phyloP scores from a whole-genome alignment of 2,329 filamentous ascomycete genomes.

The Periconia macrospinosa region DNA sequence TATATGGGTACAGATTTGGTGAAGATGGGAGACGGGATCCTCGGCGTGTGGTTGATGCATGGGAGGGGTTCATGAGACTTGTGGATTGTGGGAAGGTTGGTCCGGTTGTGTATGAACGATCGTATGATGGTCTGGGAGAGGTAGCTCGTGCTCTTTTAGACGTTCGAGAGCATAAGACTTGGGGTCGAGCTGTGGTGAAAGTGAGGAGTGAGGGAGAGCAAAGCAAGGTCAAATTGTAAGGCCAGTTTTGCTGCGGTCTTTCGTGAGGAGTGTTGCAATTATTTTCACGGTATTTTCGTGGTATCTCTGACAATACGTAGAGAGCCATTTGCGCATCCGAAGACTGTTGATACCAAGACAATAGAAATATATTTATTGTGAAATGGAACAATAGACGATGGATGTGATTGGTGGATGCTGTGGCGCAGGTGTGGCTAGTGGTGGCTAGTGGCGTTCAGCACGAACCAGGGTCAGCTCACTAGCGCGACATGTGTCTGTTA shows the following conservation, averaged over 20 bases:
- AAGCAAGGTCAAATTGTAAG: neutral
- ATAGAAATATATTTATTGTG: too few relatives aligned
- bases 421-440: too few relatives aligned
- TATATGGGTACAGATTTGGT: slow-evolving; percentile 51
- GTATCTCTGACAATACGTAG: too few relatives aligned
- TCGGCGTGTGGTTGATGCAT: slow-evolving; percentile 51
- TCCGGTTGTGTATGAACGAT: slow-evolving; percentile 53
- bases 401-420: neutral
- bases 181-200: slow-evolving; percentile 60
- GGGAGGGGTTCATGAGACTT: slow-evolving; percentile 55
- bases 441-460: neutral
- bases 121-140: slow-evolving; percentile 55
- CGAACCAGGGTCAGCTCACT: slow-evolving; percentile 1
- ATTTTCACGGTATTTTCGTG: too few relatives aligned
- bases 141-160: slow-evolving; percentile 56
- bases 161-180: slow-evolving; percentile 53
- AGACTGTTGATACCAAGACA: too few relatives aligned
- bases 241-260: too few relatives aligned
- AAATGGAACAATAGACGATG: neutral
- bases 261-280: too few relatives aligned
- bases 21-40: slow-evolving; percentile 58
- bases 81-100: slow-evolving; percentile 52
- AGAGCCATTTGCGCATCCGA: too few relatives aligned
- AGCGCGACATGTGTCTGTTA: slow-evolving; percentile 18
- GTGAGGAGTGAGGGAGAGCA: neutral